Percentiles rank a stretch among this genome's conserved stretches.
These are phyloP conservation scores for Sphenostylis stenocarpa DNA, from an alignment of 306 rosid genomes.

Conservation along the genomic window DNA sequence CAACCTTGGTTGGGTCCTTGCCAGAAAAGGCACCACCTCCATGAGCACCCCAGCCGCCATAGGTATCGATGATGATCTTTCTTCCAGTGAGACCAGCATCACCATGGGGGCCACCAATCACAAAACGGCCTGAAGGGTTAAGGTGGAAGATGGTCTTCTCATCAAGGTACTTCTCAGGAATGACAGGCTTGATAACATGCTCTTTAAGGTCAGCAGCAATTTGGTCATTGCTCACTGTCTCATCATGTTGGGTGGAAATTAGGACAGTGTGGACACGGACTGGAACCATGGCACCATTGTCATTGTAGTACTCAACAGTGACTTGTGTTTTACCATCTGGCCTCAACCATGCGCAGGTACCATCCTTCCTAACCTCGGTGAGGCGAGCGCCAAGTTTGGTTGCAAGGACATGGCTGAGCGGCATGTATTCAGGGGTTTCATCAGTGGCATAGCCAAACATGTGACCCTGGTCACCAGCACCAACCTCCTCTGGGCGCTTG, in stretches of 20 bases:
- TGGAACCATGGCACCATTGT: slow-evolving; percentile 93
- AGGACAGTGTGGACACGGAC: slow-evolving; percentile 97
- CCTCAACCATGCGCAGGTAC: slow-evolving; percentile 96
- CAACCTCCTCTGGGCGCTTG: slow-evolving; percentile 98
- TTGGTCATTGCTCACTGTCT: slow-evolving; percentile 95
- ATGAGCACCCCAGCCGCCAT: slow-evolving; percentile 99
- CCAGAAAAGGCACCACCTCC: slow-evolving; percentile 99
- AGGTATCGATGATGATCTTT: slow-evolving; percentile 95
- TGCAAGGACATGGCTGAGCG: slow-evolving; percentile 94
- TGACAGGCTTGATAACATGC: slow-evolving; percentile 94
- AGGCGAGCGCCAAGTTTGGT: slow-evolving; percentile 94
- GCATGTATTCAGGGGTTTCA: slow-evolving; percentile 96
- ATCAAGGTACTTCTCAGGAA: slow-evolving; percentile 95
- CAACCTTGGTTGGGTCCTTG: slow-evolving; percentile 99
- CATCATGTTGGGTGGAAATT: slow-evolving; percentile 97
- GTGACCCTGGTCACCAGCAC: slow-evolving; percentile 99
- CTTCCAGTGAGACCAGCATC: slow-evolving; percentile 99
- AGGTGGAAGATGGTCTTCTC: slow-evolving; percentile 99
- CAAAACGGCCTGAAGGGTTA: slow-evolving; percentile 99
- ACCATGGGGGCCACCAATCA: slow-evolving; percentile 98
- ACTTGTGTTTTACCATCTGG: slow-evolving; percentile 99
- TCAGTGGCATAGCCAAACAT: slow-evolving; percentile 99
- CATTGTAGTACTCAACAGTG: slow-evolving; percentile 89
- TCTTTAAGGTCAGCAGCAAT: slow-evolving; percentile 95
- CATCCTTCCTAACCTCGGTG: slow-evolving; percentile 94